phyloP scores from a whole-genome alignment of 257 asterid genomes.

The Solanum corneliomulleri region DNA sequence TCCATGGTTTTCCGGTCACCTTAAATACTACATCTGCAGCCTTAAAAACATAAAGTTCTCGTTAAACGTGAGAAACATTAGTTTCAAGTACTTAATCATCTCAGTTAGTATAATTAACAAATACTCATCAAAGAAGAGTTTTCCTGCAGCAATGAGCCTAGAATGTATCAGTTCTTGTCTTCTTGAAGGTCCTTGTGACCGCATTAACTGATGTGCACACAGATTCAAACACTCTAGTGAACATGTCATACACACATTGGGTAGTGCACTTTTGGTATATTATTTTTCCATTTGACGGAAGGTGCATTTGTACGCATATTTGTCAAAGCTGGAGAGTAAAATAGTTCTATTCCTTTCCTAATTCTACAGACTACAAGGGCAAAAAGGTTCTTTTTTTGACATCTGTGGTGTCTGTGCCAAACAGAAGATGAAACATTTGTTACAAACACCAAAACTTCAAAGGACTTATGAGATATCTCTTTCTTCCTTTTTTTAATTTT shows the following conservation, averaged over 20 bases:
- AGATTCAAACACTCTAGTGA: neutral
- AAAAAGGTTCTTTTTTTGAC: neutral
- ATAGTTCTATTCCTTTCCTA: neutral
- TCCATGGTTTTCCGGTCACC: slow-evolving; percentile 70
- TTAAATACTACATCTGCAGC: slow-evolving; percentile 28
- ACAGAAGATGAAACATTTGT: neutral
- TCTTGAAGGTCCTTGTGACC: neutral
- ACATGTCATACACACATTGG: neutral
- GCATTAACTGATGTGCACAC: neutral
- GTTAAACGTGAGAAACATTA: neutral
- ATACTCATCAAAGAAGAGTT: neutral
- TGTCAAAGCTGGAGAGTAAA: neutral
- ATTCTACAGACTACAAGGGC: neutral
- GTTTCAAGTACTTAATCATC: neutral
- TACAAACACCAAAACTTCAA: neutral
- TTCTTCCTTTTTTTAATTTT: neutral
- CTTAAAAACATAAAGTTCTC: slow-evolving; percentile 22
- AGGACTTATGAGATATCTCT: neutral
- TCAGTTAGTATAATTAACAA: neutral
- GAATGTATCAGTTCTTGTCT: neutral
- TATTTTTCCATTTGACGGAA: neutral
- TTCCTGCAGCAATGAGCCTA: neutral
- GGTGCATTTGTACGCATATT: neutral
- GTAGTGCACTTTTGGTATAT: neutral
- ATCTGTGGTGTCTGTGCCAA: neutral